Conservation (phyloP, 176 grass and related monocot genomes). For the Typha latifolia region DNA sequence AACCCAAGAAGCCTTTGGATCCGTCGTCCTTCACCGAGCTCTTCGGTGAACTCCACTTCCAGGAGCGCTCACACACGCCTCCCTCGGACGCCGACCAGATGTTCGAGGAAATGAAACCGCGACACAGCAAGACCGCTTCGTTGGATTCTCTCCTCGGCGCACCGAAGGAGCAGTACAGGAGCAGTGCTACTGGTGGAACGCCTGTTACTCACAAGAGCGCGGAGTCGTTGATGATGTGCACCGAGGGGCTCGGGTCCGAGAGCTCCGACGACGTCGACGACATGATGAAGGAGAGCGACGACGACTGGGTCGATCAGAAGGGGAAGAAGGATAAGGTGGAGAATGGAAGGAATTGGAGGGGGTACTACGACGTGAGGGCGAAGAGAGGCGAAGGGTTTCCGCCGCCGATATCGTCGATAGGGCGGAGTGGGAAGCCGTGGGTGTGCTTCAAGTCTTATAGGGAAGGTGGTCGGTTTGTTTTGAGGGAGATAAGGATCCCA, state of each 20-base stretch:
- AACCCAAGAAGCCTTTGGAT: slow-evolving; percentile 44
- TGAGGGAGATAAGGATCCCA: slow-evolving; percentile 59
- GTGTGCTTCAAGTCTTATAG: slow-evolving; percentile 39
- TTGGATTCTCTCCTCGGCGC: slow-evolving; percentile 35
- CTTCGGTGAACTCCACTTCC: slow-evolving; percentile 91
- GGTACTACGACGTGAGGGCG: slow-evolving; percentile 19
- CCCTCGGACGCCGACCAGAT: not conserved
- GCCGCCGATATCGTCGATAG: slow-evolving; percentile 63
- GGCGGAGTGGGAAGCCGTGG: slow-evolving; percentile 48
- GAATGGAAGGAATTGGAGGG: not conserved
- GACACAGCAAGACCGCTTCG: slow-evolving; percentile 43
- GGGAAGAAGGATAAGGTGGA: not conserved
- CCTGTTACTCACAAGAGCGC: slow-evolving; percentile 48
- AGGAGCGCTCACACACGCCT: slow-evolving; percentile 32
- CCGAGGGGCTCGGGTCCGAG: slow-evolving; percentile 49
- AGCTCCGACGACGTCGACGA: slow-evolving; percentile 45
- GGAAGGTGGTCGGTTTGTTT: slow-evolving; percentile 43
- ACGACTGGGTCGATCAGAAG: not conserved
- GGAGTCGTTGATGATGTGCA: slow-evolving; percentile 48
- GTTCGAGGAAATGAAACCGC: slow-evolving; percentile 3
- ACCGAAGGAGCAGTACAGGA: not conserved
- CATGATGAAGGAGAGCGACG: slow-evolving; percentile 19
- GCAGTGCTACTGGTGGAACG: slow-evolving; percentile 24
- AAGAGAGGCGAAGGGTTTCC: slow-evolving; percentile 41
- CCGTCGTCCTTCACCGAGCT: slow-evolving; percentile 72